These are phyloP conservation scores for Metschnikowia kunwiensis DNA, from an alignment of 805 yeast species.

Conservation along the genomic window DNA sequence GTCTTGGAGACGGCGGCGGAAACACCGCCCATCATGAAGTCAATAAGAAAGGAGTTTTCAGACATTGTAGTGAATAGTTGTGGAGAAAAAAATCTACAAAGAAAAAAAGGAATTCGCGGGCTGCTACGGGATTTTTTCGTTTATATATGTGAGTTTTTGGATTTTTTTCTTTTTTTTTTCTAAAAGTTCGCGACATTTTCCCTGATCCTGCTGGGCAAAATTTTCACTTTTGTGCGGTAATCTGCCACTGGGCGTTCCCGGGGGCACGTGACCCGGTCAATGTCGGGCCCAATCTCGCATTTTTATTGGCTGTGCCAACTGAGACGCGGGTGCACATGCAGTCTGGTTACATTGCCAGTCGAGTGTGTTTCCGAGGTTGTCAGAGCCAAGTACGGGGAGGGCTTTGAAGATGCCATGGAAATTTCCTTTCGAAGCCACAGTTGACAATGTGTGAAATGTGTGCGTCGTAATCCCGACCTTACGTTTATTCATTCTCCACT, in stretches of 20 bases:
- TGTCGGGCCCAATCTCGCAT: slow-evolving; percentile 16
- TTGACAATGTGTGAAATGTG: too few species aligned
- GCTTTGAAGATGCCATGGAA: too few species aligned
- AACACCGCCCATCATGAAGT: slow-evolving; percentile 96
- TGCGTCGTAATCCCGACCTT: too few species aligned
- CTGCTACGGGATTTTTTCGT: slow-evolving; percentile 14
- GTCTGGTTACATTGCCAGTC: too few species aligned
- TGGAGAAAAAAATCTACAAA: slow-evolving; percentile 16
- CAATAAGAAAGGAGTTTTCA: slow-evolving; percentile 34
- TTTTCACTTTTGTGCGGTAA: slow-evolving; percentile 13
- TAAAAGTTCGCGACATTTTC: slow-evolving; percentile 13
- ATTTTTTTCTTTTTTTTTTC: slow-evolving; percentile 10
- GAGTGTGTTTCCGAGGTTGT: not conserved
- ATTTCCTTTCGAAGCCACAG: too few species aligned
- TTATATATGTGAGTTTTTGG: slow-evolving; percentile 16
- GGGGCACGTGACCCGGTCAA: slow-evolving; percentile 21
- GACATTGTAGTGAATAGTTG: slow-evolving; percentile 17
- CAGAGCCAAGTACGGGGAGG: too few species aligned
- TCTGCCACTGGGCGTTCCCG: slow-evolving; percentile 14
- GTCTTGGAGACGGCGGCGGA: slow-evolving; percentile 98
- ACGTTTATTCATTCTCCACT: too few species aligned
- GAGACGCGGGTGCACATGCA: too few species aligned
- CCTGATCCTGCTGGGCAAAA: slow-evolving; percentile 12
- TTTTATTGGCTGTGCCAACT: slow-evolving; percentile 13
- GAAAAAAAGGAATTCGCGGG: slow-evolving; percentile 11